Conservation (phyloP, 345 rosid genomes). For the Salix purpurea region DNA sequence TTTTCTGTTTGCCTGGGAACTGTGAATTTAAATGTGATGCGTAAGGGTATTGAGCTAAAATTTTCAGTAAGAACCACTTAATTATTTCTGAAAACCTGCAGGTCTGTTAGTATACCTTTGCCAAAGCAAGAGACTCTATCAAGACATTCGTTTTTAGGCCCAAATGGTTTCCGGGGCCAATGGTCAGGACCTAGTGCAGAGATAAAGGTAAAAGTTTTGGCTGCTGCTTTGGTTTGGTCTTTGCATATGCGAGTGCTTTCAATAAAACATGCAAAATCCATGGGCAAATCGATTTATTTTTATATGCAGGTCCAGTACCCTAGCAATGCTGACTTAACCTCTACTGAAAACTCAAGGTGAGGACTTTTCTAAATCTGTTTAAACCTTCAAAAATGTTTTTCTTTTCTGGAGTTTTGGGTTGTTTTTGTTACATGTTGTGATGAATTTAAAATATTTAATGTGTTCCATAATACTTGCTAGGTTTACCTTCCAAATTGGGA, state of each 20-base stretch:
- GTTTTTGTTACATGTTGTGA: not conserved
- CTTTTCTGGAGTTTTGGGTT: not conserved
- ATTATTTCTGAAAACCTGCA: slow-evolving; percentile 29
- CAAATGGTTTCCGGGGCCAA: slow-evolving; percentile 81
- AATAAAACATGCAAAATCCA: not conserved
- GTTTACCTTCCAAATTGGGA: not conserved
- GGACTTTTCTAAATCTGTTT: slow-evolving; percentile 1
- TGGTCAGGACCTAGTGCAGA: slow-evolving; percentile 75
- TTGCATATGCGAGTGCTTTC: not conserved
- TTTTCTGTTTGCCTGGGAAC: no score
- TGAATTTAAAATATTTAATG: not conserved
- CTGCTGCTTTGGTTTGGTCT: not conserved
- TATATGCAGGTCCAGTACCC: slow-evolving; percentile 77
- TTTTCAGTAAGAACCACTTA: not conserved
- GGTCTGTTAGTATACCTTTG: slow-evolving; percentile 56
- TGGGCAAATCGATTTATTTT: slow-evolving; percentile 17
- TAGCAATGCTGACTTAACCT: slow-evolving; percentile 46
- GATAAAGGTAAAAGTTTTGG: slow-evolving; percentile 54
- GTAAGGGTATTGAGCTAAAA: no score
- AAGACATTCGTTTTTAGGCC: slow-evolving; percentile 88
- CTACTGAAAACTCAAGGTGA: slow-evolving; percentile 51
- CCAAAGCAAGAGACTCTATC: slow-evolving; percentile 81
- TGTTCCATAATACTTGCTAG: not conserved
- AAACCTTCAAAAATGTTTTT: not conserved
- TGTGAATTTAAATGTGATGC: no score